Evolutionary conservation across 805 yeast genomes (phyloP).

Genomic region (Candida hungchunana): DNA sequence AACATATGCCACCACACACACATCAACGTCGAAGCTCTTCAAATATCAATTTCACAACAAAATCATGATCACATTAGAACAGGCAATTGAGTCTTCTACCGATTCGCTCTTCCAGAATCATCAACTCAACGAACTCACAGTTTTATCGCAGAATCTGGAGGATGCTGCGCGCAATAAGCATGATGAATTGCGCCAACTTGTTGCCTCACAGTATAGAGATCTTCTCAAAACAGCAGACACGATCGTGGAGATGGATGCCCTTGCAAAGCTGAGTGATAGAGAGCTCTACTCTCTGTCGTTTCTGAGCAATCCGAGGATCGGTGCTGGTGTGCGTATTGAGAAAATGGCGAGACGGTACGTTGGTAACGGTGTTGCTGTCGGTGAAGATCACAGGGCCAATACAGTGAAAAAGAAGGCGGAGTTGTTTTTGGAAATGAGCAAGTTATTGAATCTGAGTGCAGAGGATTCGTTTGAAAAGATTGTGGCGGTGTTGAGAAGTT

Average conservation of each 20-base stretch:
- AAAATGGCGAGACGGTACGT: too few species aligned
- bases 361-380: too few species aligned
- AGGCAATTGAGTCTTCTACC: slow-evolving; percentile 2
- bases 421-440: slow-evolving; percentile 14
- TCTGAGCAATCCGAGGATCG: slow-evolving; percentile 11
- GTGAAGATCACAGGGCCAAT: background rate
- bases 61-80: slow-evolving; percentile 7
- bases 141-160: slow-evolving; percentile 9
- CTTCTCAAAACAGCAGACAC: slow-evolving; percentile 24
- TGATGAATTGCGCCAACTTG: slow-evolving; percentile 21
- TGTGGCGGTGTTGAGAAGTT: slow-evolving; percentile 1
- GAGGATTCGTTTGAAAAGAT: slow-evolving; percentile 6
- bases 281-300: slow-evolving; percentile 22
- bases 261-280: slow-evolving; percentile 18
- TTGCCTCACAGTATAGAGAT: slow-evolving; percentile 25
- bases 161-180: too few species aligned
- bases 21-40: slow-evolving; percentile 1
- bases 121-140: slow-evolving; percentile 11
- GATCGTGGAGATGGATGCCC: slow-evolving; percentile 22
- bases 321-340: slow-evolving; percentile 17
- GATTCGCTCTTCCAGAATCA: slow-evolving; percentile 6
- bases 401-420: slow-evolving; percentile 10
- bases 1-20: background rate
- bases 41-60: too few species aligned
- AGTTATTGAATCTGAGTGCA: slow-evolving; percentile 13